Evolutionary conservation across 1,284 basidiomycete species (phyloP).

Genomic region (Laetiporus sulphureus): DNA sequence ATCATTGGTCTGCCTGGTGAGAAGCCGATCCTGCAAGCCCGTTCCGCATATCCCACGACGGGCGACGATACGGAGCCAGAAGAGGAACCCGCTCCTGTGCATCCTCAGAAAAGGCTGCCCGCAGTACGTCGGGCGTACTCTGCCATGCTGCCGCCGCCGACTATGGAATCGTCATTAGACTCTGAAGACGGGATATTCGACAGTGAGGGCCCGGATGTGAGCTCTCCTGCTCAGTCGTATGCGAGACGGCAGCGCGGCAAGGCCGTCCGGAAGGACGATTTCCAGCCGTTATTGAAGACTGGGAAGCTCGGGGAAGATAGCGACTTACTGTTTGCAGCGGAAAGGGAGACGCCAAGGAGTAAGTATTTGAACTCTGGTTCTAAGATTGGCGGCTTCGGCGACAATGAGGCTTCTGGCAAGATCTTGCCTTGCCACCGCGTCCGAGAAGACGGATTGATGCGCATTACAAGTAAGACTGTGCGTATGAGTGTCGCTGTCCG

Average conservation of each 20-base stretch:
- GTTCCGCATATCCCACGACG: conserved; percentile 29
- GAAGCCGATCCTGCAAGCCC: conserved; percentile 21
- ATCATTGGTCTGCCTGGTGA: conserved; percentile 46
- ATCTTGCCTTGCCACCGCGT: conserved; percentile 91
- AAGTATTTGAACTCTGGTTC: conserved; percentile 34
- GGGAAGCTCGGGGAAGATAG: conserved; percentile 76
- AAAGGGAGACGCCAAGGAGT: conserved; percentile 26
- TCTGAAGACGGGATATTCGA: conserved; percentile 47
- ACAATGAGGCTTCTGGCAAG: conserved; percentile 89
- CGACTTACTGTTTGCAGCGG: conserved; percentile 37
- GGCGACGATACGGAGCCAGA: conserved; percentile 7
- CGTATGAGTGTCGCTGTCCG: conserved; percentile 20
- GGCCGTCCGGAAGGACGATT: too few relatives aligned
- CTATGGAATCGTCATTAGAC: conserved; percentile 39
- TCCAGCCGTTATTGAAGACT: too few relatives aligned
- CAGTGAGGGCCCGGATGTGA: conserved; percentile 52
- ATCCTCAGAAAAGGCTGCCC: conserved; percentile 10
- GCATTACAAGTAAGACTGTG: conserved; percentile 80
- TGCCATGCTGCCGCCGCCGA: conserved; percentile 54
- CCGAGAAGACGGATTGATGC: conserved; percentile 91
- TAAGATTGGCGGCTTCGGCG: conserved; percentile 65
- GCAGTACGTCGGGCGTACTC: conserved; percentile 48
- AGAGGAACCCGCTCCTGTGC: conserved; percentile 10
- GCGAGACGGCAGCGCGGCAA: conserved; percentile 65
- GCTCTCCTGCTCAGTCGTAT: conserved; percentile 73